A percentile compares a stretch with the other conserved stretches of the same genome.
Conservation (phyloP, 352 stramenopile genomes). For the Globisporangium nodosum region DNA sequence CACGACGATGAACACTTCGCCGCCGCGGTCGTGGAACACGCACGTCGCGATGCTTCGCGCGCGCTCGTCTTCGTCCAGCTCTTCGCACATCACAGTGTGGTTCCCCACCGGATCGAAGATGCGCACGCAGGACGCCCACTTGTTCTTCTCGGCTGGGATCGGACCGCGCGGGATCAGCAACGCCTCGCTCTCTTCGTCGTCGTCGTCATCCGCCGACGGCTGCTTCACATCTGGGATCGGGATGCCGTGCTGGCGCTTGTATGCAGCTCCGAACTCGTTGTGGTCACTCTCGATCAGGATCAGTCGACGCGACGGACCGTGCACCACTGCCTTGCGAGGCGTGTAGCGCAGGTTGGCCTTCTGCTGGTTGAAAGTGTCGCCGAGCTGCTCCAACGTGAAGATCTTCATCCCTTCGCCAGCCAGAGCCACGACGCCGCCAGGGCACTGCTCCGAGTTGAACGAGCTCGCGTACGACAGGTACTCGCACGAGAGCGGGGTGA, state of each 20-base stretch:
- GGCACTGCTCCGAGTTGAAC: slow-evolving; percentile 95
- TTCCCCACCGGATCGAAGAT: slow-evolving; percentile 94
- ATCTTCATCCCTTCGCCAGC: slow-evolving; percentile 96
- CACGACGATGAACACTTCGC: slow-evolving; percentile 96
- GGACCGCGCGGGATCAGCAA: slow-evolving; percentile 58
- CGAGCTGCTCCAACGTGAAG: slow-evolving; percentile 93
- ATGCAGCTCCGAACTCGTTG: slow-evolving; percentile 92
- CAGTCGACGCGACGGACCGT: slow-evolving; percentile 84
- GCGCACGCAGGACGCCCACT: slow-evolving; percentile 97
- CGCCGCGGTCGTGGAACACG: slow-evolving; percentile 94
- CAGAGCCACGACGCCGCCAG: slow-evolving; percentile 96
- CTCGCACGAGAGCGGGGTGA: slow-evolving; percentile 95
- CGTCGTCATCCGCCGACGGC: slow-evolving; percentile 37
- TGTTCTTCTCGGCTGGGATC: slow-evolving; percentile 50
- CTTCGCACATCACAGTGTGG: slow-evolving; percentile 85
- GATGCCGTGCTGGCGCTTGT: slow-evolving; percentile 82
- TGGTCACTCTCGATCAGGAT: slow-evolving; percentile 98
- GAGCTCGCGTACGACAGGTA: slow-evolving; percentile 92
- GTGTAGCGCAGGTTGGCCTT: slow-evolving; percentile 96
- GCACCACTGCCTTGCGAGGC: slow-evolving; percentile 92
- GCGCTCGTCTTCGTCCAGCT: slow-evolving; percentile 93
- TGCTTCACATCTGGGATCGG: slow-evolving; percentile 54
- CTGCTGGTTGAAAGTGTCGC: slow-evolving; percentile 97
- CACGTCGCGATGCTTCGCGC: slow-evolving; percentile 91
- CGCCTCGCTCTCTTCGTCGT: slow-evolving; percentile 80